A percentile compares a stretch with the other conserved stretches of the same genome.
phyloP scores from a whole-genome alignment of 2,329 filamentous ascomycete genomes.

The Aspergillus tanneri region DNA sequence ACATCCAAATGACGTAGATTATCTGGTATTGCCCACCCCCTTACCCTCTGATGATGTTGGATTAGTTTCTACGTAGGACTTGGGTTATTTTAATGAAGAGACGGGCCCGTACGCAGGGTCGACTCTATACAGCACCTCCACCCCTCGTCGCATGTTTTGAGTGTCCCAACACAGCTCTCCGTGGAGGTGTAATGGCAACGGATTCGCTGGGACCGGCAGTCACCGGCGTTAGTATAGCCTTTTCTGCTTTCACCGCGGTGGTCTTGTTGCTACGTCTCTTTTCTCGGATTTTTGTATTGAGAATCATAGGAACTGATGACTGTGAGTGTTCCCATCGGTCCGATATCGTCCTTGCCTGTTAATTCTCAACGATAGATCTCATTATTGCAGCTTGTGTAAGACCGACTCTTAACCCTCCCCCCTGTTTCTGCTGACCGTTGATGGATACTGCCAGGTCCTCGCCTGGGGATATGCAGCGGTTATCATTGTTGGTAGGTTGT shows the following conservation, averaged over 20 bases:
- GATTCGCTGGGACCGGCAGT: slow-evolving; percentile 39
- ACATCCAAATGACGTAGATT: too few species aligned
- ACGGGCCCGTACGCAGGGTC: too few species aligned
- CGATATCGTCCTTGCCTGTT: background rate
- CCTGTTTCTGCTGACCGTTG: too few species aligned
- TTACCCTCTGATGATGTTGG: too few species aligned
- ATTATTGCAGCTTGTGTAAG: slow-evolving; percentile 34
- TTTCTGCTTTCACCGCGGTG: slow-evolving; percentile 40
- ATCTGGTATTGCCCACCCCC: too few species aligned
- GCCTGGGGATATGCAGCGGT: slow-evolving; percentile 39
- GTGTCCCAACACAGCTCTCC: background rate
- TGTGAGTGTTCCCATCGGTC: slow-evolving; percentile 21
- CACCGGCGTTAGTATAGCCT: slow-evolving; percentile 36
- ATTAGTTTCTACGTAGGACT: too few species aligned
- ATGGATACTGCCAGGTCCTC: slow-evolving; percentile 23
- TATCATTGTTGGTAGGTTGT: slow-evolving; percentile 32
- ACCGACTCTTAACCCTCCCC: too few species aligned
- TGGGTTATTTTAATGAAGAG: too few species aligned
- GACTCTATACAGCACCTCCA: too few species aligned
- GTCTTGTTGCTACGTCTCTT: slow-evolving; percentile 41
- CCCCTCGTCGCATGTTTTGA: too few species aligned
- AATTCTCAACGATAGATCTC: slow-evolving; percentile 22
- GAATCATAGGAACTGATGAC: slow-evolving; percentile 31
- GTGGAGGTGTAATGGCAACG: background rate
- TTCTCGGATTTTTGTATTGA: slow-evolving; percentile 41